These are phyloP conservation scores for Fusarium albosuccineum DNA, from an alignment of 2,329 filamentous ascomycete species.

Conservation along the genomic window DNA sequence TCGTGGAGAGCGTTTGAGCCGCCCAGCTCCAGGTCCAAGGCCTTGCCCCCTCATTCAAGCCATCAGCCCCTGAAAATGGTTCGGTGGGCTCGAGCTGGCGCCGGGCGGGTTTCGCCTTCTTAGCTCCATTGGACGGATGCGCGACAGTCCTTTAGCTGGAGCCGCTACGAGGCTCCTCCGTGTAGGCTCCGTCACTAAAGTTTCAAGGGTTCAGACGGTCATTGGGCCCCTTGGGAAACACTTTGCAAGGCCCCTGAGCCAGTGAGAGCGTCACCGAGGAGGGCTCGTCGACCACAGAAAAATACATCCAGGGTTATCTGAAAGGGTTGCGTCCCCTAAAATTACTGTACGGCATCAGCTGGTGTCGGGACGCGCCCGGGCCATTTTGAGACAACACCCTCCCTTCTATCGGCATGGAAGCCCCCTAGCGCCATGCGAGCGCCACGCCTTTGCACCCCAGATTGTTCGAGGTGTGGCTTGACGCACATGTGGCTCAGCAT, in stretches of 20 bases:
- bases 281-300: constrained; percentile 24
- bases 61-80: constrained; percentile 41
- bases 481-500: constrained; percentile 23
- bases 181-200: constrained; percentile 5
- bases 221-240: constrained; percentile 20
- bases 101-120: constrained; percentile 19
- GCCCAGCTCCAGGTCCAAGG: constrained; percentile 8
- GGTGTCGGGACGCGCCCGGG: constrained; percentile 25
- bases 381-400: constrained; percentile 1
- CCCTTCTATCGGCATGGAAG: constrained; percentile 14
- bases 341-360: constrained; percentile 30
- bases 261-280: constrained; percentile 15
- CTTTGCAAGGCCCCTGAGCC: constrained; percentile 11
- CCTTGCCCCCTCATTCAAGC: constrained; percentile 19
- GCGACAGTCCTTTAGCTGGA: constrained; percentile 3
- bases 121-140: constrained; percentile 12
- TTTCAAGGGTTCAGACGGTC: constrained; percentile 3
- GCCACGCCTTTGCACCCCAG: constrained; percentile 21
- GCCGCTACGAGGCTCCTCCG: constrained; percentile 9
- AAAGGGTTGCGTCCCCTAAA: constrained; percentile 33
- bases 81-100: constrained; percentile 24
- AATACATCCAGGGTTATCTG: constrained; percentile 12
- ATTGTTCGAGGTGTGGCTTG: constrained; percentile 18
- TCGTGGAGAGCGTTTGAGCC: constrained; percentile 17
- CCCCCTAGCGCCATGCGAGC: constrained; percentile 44